Conservation (phyloP, 176 grass and related monocot species). For the Carex parvula region DNA sequence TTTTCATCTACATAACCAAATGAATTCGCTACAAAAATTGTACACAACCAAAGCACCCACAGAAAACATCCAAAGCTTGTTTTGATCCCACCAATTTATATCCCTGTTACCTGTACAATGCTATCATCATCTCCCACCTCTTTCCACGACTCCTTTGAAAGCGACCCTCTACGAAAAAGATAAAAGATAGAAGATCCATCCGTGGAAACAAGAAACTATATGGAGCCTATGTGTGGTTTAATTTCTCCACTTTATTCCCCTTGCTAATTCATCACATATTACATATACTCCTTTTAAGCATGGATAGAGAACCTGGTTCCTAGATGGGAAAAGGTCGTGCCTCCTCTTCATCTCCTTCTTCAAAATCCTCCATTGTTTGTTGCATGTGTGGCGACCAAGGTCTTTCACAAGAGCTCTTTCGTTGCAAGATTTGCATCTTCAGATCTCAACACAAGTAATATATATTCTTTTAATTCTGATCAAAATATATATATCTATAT, state of each 20-base stretch:
- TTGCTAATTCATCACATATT: slow-evolving; percentile 1
- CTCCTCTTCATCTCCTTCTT: slow-evolving; percentile 17
- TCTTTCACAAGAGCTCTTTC: slow-evolving; percentile 60
- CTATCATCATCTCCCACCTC: slow-evolving; percentile 20
- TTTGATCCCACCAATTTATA: neutral
- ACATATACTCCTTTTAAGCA: neutral
- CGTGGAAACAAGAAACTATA: slow-evolving; percentile 18
- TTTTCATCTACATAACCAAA: neutral
- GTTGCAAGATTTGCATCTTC: slow-evolving; percentile 60
- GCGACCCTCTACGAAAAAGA: slow-evolving; percentile 16
- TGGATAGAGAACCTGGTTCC: slow-evolving; percentile 10
- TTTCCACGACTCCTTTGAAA: slow-evolving; percentile 26
- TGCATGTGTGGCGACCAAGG: slow-evolving; percentile 99
- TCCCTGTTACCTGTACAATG: neutral
- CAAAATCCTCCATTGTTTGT: slow-evolving; percentile 37
- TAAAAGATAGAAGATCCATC: slow-evolving; percentile 11
- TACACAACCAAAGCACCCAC: neutral
- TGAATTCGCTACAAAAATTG: neutral
- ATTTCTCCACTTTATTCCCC: slow-evolving; percentile 19
- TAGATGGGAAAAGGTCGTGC: slow-evolving; percentile 20
- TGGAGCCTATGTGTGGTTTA: neutral
- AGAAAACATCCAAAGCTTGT: neutral
- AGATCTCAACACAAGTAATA: slow-evolving; percentile 77
- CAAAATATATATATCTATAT: too few relatives aligned
- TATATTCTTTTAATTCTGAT: neutral